Conservation (phyloP, 306 rosid genomes). For the Chamaecrista fasciculata region DNA sequence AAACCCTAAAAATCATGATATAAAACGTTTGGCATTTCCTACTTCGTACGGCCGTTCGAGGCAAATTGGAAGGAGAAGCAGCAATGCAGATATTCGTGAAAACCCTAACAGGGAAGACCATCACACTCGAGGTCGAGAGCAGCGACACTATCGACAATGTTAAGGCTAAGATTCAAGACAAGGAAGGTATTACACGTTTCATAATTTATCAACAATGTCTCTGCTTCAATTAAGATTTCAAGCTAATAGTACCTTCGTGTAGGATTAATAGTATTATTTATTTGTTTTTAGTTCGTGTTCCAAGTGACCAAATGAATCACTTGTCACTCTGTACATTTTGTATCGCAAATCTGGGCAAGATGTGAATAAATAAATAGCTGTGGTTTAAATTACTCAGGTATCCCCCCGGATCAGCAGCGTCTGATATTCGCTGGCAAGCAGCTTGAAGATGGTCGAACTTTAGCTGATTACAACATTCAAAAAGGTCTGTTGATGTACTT, state of each 20-base stretch:
- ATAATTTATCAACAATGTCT: neutral
- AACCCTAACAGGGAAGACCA: conserved; percentile 88
- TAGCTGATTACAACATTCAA: conserved; percentile 81
- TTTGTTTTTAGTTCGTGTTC: too few relatives aligned
- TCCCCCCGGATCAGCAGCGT: conserved; percentile 90
- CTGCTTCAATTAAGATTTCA: neutral
- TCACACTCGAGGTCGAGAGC: conserved; percentile 85
- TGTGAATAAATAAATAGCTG: neutral
- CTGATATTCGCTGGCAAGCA: conserved; percentile 81
- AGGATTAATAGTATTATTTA: too few relatives aligned
- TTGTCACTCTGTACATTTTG: neutral
- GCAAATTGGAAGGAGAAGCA: neutral
- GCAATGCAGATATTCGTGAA: conserved; percentile 77
- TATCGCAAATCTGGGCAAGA: neutral
- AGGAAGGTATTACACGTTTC: conserved; percentile 51
- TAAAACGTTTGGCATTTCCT: neutral
- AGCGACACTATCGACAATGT: conserved; percentile 91
- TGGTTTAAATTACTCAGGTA: conserved; percentile 33
- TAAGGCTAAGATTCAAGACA: conserved; percentile 84
- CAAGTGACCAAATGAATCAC: neutral
- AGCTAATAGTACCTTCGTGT: too few relatives aligned
- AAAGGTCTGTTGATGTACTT: conserved; percentile 38
- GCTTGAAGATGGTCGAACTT: conserved; percentile 77
- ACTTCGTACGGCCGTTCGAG: too few relatives aligned
- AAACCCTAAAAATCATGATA: conserved; percentile 3